A percentile compares a stretch with the other conserved stretches of the same genome.
Conservation (phyloP, 306 rosid species). For the Echinosophora koreensis region DNA sequence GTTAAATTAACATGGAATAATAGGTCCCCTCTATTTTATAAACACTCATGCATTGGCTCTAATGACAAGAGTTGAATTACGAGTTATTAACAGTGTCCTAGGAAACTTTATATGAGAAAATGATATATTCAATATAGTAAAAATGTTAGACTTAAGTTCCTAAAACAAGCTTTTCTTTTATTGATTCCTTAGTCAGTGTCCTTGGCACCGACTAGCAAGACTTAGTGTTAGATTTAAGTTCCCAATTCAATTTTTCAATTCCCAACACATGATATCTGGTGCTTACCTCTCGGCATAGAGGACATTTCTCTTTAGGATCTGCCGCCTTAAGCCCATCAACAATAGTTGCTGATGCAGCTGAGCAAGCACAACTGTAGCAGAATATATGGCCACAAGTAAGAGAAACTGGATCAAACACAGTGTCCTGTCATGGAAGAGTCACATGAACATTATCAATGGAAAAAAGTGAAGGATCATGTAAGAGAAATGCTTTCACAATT, state of each 20-base stretch:
- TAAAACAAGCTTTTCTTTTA: too few species aligned
- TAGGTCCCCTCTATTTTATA: too few species aligned
- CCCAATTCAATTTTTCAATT: too few species aligned
- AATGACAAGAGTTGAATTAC: neutral
- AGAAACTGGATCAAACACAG: conserved; percentile 93
- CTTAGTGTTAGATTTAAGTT: too few species aligned
- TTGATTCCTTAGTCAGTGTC: too few species aligned
- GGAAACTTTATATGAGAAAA: too few species aligned
- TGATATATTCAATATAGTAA: too few species aligned
- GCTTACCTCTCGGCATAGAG: conserved; percentile 83
- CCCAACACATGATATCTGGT: neutral
- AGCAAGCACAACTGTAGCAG: conserved; percentile 90
- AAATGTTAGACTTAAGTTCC: too few species aligned
- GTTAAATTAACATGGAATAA: too few species aligned
- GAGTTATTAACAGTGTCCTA: neutral
- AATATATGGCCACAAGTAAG: conserved; percentile 90
- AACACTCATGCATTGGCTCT: conserved; percentile 5
- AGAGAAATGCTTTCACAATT: conserved; percentile 12
- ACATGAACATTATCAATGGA: conserved; percentile 24
- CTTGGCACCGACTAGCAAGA: too few species aligned
- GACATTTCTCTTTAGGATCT: conserved; percentile 72
- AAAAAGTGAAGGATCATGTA: conserved; percentile 11
- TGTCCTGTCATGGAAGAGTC: conserved; percentile 64
- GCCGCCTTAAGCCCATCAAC: conserved; percentile 77
- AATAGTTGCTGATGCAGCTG: conserved; percentile 82